These are phyloP conservation scores for Cercospora sp. DNA, from an alignment of 2,329 filamentous ascomycete genomes.

Conservation along the genomic window DNA sequence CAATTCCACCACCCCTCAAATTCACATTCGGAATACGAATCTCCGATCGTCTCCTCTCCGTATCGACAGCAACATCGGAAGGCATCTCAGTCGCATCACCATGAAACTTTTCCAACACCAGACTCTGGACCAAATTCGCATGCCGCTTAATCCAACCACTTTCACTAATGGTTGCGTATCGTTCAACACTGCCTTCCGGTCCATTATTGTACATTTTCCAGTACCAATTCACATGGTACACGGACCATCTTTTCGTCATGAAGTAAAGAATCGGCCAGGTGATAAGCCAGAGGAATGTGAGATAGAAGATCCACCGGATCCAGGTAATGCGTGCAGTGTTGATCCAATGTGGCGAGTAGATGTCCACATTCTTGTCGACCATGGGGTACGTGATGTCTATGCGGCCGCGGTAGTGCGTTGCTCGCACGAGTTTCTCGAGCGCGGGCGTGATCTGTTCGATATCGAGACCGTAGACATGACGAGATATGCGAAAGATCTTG, in stretches of 20 bases:
- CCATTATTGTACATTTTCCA: slow-evolving; percentile 42
- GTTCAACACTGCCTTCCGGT: slow-evolving; percentile 33
- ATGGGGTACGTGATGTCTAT: slow-evolving; percentile 62
- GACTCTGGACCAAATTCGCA: slow-evolving; percentile 59
- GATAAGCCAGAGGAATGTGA: slow-evolving; percentile 68
- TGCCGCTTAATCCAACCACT: slow-evolving; percentile 64
- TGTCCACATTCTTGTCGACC: slow-evolving; percentile 57
- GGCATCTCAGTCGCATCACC: slow-evolving; percentile 40
- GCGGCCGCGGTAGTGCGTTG: slow-evolving; percentile 67
- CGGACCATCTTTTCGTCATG: slow-evolving; percentile 66
- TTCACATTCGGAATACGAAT: slow-evolving; percentile 23
- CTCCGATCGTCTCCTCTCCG: slow-evolving; percentile 39
- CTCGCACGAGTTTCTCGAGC: slow-evolving; percentile 59
- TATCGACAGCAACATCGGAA: slow-evolving; percentile 46
- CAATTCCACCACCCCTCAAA: slow-evolving; percentile 29
- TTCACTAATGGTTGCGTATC: slow-evolving; percentile 55
- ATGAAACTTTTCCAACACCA: slow-evolving; percentile 60
- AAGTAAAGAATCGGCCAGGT: slow-evolving; percentile 71
- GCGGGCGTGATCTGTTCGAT: slow-evolving; percentile 53
- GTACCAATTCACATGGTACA: slow-evolving; percentile 65
- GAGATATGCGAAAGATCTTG: slow-evolving; percentile 51
- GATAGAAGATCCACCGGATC: slow-evolving; percentile 65
- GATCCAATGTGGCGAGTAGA: slow-evolving; percentile 63
- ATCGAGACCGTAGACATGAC: slow-evolving; percentile 62
- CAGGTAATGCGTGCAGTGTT: slow-evolving; percentile 69